Evolutionary conservation across 2,329 filamentous ascomycete genomes (phyloP), one percentile per base, ranked within the genome.

Genomic region (Beauveria pseudobassiana): DNA sequence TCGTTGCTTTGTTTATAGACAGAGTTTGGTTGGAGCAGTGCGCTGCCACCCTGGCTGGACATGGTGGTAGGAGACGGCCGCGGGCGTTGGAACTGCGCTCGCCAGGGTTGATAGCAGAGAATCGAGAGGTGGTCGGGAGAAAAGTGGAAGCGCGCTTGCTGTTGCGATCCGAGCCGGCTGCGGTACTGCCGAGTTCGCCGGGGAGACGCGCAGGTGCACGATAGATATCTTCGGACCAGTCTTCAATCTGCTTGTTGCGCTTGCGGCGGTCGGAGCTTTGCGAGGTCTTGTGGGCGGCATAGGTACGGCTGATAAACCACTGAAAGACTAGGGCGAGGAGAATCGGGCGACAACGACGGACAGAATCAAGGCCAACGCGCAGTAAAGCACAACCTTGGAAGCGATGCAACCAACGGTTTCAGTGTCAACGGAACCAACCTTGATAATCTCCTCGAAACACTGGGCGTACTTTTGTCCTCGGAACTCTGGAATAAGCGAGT

Each of bases 181-280:
- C 82, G 55, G 84, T 87, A 69, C 85, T 61, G 63, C 85, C 83
- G 48, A 88, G 78, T 68, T 96, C 86, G 20, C 86, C 95, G 3
- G 88, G 84, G 65, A 97, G 81, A 66, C 92, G 89, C 60, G 89
- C 87, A 26, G 92, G 91, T 3, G 93, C 90, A 49, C 92, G 89
- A 75, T 99, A 98, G 69, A 99, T 99, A 71, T 99, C 95, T 66
- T 98, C 91, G 16, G 88, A 89, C 95, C 95, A 99, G 69, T 97
- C 93, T 74, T 99, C 95, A 66, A 99, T 99, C 76, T 98, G 92
- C 68, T 89, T 87, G 67, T 93, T 89, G 63, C 95, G 87, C 76
- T 93, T 89, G 73, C 93, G 92, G 66, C 87, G 85, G 72, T 95
- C 86, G 5, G 87, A 86, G 18, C 86, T 86, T 73, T 96, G 88